Evolutionary conservation across 495 filamentous ascomycete genomes (phyloP), one percentile per base, ranked within the genome.

Genomic region (Trichoderma erinaceum): DNA sequence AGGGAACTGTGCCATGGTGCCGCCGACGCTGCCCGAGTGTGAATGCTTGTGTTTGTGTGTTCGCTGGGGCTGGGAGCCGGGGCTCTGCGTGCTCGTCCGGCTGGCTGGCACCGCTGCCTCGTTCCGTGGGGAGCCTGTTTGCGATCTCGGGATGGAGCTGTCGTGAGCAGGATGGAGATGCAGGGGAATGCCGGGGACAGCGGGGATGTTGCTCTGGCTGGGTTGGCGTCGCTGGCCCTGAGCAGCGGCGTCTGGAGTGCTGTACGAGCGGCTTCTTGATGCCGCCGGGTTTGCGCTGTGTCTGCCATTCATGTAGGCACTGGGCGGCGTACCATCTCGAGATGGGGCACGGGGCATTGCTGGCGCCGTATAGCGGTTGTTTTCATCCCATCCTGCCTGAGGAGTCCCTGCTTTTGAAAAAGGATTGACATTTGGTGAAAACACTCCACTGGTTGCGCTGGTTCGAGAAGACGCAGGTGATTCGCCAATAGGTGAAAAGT

Each of bases 401-500:
- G 89, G 84, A 7, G 85, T 88, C 16, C 79, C 80, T 71, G 93
- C 88, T 38, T 93, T 87, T 64, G 93, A 88, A 74, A 96, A 97
- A 8, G 88, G 86, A 73, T 89, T 93, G 69, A 85, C 76, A 0
- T 76, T 83, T 3, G 86, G 85, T 64, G 87, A 85, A 66, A 91
- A 95, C 68, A 84, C 77, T 21, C 78, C 77, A 65, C 81, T 82
- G 4, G 81, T 76, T 7, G 79, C 82, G 77, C 90, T 96, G 10
- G 92, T 92, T 63, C 93, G 86, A 7, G 89, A 90, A 2, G 92
- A 96, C 15, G 83, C 85, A 23, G 95, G 92, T 1, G 93, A 93
- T 68, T 97, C 93, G 15, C 84, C 85, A 12, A 87, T 84, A 1
- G 95, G 95, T 0, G 94, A 97, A 76, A 99, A 99, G 75, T 97